These are phyloP conservation scores for Globisporangium barbulae DNA, from an alignment of 352 stramenopile genomes.

Conservation along the genomic window DNA sequence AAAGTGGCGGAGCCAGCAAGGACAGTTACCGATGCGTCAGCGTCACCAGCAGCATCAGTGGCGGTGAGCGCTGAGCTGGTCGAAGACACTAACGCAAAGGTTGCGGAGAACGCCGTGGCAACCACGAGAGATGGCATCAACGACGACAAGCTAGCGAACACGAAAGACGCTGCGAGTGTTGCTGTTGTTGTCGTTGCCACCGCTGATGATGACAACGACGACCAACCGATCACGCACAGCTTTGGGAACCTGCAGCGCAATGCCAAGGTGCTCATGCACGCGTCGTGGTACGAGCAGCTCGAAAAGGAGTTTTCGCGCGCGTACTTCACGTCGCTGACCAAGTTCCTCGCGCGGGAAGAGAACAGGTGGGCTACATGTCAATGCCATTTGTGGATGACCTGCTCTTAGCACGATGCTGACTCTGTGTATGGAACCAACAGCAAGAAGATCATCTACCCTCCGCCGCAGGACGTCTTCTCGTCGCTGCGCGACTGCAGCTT, in stretches of 20 bases:
- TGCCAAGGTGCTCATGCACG: constrained; percentile 36
- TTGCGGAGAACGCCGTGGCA: not conserved
- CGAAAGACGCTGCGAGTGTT: not conserved
- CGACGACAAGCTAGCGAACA: constrained; percentile 5
- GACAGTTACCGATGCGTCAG: not conserved
- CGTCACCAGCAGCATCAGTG: not conserved
- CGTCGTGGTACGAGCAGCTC: constrained; percentile 56
- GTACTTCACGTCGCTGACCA: constrained; percentile 44
- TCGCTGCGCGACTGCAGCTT: constrained; percentile 89
- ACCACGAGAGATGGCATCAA: not conserved
- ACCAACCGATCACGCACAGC: constrained; percentile 22
- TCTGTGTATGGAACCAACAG: constrained; percentile 9
- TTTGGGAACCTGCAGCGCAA: constrained; percentile 38
- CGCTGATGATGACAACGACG: constrained; percentile 3
- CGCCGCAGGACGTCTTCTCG: constrained; percentile 83
- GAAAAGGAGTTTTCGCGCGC: constrained; percentile 42
- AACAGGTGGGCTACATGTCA: constrained; percentile 19
- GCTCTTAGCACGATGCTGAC: not conserved
- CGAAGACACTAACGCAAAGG: not conserved
- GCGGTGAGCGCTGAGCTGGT: not conserved
- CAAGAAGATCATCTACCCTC: constrained; percentile 86
- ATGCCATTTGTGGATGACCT: not conserved
- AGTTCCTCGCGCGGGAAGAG: constrained; percentile 54
- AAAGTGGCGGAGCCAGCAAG: not conserved
- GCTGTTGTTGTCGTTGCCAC: not conserved